Evolutionary conservation across 2,329 filamentous ascomycete species (phyloP), one percentile per base, ranked within the genome.

Genomic region (Chaetomium globosum): DNA sequence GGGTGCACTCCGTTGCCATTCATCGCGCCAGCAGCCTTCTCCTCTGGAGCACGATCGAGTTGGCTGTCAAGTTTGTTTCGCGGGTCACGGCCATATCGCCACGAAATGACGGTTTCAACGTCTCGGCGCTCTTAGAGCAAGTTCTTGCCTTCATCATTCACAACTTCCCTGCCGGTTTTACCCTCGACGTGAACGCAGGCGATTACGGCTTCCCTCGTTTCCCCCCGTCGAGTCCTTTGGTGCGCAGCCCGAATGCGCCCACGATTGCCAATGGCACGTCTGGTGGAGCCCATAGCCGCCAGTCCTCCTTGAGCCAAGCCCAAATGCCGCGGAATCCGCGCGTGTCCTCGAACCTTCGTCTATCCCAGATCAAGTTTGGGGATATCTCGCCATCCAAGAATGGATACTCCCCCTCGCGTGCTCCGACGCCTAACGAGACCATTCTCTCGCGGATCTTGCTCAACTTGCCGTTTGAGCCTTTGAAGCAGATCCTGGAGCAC

Each of bases 401-500:
- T 77, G 60, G 82, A 77, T 52, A 52, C 13, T 9, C 53, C 16
- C 49, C 43, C 19, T 46, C 43, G 10, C 69, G 69, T 53, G n/a
- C 48, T 9, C 65, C 68, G n/a, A 65, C 62, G 3, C 31, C 71
- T 68, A 68, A 81, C 33, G 81, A 82, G 28, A 79, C 80, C 0
- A 76, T 83, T 0, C 77, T 93, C 5, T 92, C 90, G 0, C 87
- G 84, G 31, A 79, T 91, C 26, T 79, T 93, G 2, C 77, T 92
- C 60, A 91, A 90, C 49, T 77, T 93, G 6, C 90, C 90, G 0
- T 90, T 90, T 69, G 79, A 83, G 16, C 79, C 88, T 31, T 79
- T 93, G 28, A 88, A 89, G 75, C 81, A 82, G 65, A 77, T 91
- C 1, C 80, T 93, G 39, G 88, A 90, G 70, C 86, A 86, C 59